Base-by-base conservation (phyloP, 169 alveolate species). In the Babesia sp. region DNA sequence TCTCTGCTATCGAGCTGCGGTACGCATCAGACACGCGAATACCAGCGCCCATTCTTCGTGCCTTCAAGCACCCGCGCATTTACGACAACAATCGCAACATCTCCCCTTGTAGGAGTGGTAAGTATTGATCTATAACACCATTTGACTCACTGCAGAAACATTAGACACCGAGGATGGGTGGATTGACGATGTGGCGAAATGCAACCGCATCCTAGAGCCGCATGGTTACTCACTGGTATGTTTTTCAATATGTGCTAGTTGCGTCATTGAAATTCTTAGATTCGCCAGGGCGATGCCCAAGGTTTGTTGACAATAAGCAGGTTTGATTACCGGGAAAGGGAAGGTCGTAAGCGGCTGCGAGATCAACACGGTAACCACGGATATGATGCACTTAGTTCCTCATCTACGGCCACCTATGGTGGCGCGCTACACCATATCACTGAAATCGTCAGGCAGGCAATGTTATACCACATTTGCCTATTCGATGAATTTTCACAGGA, bases 401-500 rank as follows among this genome's bases (percentile, higher is more conserved):
- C 56, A 1, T 22, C 1, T 16, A 14, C 22, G 54, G 56, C 16
- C 20, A 37, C 7, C 14, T 33, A 39, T 12, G 56, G 26, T 6
- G 56, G 14, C 54, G 31, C 1, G 2, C 7, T 48, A 48, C 7
- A 18, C 2, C 31, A 42, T 24, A 37, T 64, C 9, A 2, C 14
- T 18, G 74, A 48, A 8, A 46, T 79, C 41, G 44, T 69, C 20
- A 36, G 57, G 14, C 54, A 63, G 18, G 44, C 87, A 9, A 79
- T 79, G 87, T 56, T 70, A 9, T 79, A 79, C 71, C 63, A 79
- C 78, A 8, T 70, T 14, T 69, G 81, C 37, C 53, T 79, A 33
- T 68, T 29, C 36, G 84, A 79, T n/a, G 84, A 59, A 20, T n/a
- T n/a, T 55, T 57, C 83, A 22, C 44, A 55, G 36, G 61, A 59